Evolutionary conservation across 2,329 filamentous ascomycete genomes (phyloP).

Genomic region (Phyllosticta citriasiana): DNA sequence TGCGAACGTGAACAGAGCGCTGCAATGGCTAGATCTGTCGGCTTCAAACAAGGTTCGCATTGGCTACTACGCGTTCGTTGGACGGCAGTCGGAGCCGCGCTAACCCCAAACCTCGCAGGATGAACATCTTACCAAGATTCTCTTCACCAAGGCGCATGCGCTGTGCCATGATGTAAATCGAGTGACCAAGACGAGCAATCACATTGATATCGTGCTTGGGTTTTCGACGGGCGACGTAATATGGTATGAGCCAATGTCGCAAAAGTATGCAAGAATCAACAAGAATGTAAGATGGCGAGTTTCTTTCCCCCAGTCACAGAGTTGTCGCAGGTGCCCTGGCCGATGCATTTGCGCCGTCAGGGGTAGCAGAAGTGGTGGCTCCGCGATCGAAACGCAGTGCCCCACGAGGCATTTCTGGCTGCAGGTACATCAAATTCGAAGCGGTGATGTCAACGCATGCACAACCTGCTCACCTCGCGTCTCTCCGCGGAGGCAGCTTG

Average conservation of each 20-base stretch:
- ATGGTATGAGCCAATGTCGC: slow-evolving; percentile 95
- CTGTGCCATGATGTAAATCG: slow-evolving; percentile 88
- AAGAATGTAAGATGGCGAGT: slow-evolving; percentile 62
- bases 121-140: slow-evolving; percentile 87
- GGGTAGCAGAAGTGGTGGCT: too few species aligned
- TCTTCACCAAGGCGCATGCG: slow-evolving; percentile 94
- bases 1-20: slow-evolving; percentile 88
- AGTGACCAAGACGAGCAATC: slow-evolving; percentile 64
- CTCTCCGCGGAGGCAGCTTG: neutral
- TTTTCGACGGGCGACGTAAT: slow-evolving; percentile 96
- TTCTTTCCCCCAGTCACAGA: neutral
- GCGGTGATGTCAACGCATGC: neutral
- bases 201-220: slow-evolving; percentile 88
- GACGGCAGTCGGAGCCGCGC: neutral
- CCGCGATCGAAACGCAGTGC: neutral
- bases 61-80: neutral
- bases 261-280: slow-evolving; percentile 90
- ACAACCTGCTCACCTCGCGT: neutral
- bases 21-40: slow-evolving; percentile 90
- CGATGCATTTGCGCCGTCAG: too few species aligned
- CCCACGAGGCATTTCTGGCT: neutral
- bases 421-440: neutral
- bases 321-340: neutral
- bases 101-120: slow-evolving; percentile 40
- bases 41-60: slow-evolving; percentile 53